phyloP scores from a whole-genome alignment of 148 eudicot species.

The Camellia sinensis region DNA sequence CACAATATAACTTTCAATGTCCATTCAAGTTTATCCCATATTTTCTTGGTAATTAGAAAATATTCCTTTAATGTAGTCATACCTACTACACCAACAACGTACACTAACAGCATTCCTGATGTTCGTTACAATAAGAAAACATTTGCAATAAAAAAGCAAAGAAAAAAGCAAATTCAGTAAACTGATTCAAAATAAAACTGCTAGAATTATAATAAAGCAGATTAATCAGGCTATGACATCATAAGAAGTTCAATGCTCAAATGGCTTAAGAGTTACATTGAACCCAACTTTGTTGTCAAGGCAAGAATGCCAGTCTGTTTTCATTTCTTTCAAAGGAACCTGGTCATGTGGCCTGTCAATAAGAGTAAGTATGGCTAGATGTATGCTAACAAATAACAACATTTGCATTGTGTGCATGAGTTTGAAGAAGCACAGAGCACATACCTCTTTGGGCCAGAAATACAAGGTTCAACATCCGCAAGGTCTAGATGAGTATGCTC shows the following conservation, averaged over 20 bases:
- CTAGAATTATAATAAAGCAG: neutral
- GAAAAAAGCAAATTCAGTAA: neutral
- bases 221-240: neutral
- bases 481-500: constrained; percentile 50
- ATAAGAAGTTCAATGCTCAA: neutral
- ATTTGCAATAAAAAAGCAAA: neutral
- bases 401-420: neutral
- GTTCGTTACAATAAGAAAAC: neutral
- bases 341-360: constrained; percentile 63
- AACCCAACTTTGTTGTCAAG: constrained; percentile 61
- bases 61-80: neutral
- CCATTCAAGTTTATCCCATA: neutral
- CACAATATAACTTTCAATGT: neutral
- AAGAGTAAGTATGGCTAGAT: constrained; percentile 2
- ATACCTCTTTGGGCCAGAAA: constrained; percentile 71
- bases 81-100: neutral
- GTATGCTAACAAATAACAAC: neutral
- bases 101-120: neutral
- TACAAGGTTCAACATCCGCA: constrained; percentile 54
- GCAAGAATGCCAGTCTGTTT: constrained; percentile 66
- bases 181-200: neutral
- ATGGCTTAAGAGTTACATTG: constrained; percentile 34
- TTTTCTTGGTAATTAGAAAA: constrained; percentile 1
- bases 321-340: constrained; percentile 62
- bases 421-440: neutral